Evolutionary conservation across 225 moss, liverwort and hornwort species (phyloP).

Genomic region (Sphagnum tenellum): DNA sequence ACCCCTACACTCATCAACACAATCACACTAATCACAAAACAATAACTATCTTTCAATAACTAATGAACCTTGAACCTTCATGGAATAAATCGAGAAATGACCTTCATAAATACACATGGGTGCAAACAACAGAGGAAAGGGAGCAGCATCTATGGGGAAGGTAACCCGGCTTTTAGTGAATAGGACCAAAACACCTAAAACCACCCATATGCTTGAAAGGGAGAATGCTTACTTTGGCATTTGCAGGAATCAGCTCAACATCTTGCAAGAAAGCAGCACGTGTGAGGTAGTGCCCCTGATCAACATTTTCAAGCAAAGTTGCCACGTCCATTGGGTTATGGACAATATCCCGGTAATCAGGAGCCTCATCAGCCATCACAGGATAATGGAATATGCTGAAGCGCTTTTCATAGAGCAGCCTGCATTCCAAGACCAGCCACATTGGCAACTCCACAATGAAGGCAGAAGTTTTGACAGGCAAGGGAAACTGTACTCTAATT

Average conservation of each 20-base stretch:
- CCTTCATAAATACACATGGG: background rate
- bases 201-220: background rate
- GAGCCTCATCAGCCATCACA: conserved; percentile 72
- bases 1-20: too few relatives aligned
- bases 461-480: too few relatives aligned
- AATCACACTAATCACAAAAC: too few relatives aligned
- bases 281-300: conserved; percentile 47
- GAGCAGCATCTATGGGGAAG: background rate
- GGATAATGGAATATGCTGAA: conserved; percentile 78
- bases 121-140: background rate
- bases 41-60: too few relatives aligned
- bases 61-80: too few relatives aligned
- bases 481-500: too few relatives aligned
- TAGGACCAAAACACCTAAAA: too few relatives aligned
- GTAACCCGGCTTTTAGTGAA: too few relatives aligned
- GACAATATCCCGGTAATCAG: conserved; percentile 64
- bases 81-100: too few relatives aligned
- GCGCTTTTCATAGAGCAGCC: conserved; percentile 67
- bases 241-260: conserved; percentile 52
- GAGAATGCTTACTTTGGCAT: conserved; percentile 44
- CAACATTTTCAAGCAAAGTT: conserved; percentile 67
- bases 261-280: conserved; percentile 19
- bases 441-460: too few relatives aligned
- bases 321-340: conserved; percentile 86
- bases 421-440: conserved; percentile 6